These are phyloP conservation scores for Vigna hirtella DNA, from an alignment of 306 rosid genomes.

Conservation along the genomic window DNA sequence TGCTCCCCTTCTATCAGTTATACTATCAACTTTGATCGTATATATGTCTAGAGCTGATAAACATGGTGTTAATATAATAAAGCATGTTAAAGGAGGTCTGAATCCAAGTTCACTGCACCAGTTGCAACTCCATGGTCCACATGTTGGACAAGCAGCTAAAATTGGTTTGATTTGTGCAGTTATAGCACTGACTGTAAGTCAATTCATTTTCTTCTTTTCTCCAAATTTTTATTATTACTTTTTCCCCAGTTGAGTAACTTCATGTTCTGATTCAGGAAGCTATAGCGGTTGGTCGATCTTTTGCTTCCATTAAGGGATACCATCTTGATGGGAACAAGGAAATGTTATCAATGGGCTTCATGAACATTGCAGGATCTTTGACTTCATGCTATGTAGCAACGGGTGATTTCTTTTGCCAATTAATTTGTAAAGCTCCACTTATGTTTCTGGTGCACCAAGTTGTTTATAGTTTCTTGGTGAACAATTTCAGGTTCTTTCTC, in stretches of 20 bases:
- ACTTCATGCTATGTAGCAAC: slow-evolving; percentile 88
- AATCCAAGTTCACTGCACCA: slow-evolving; percentile 73
- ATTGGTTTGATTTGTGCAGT: slow-evolving; percentile 71
- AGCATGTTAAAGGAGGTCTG: slow-evolving; percentile 69
- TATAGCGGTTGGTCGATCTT: slow-evolving; percentile 86
- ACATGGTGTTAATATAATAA: slow-evolving; percentile 76
- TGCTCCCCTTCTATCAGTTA: slow-evolving; percentile 77
- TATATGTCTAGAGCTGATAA: slow-evolving; percentile 71
- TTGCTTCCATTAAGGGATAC: slow-evolving; percentile 81
- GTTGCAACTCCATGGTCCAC: slow-evolving; percentile 63
- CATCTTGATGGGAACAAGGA: slow-evolving; percentile 85
- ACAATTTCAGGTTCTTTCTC: slow-evolving; percentile 73
- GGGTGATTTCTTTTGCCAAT: slow-evolving; percentile 49
- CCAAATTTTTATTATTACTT: neutral
- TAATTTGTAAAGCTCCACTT: neutral
- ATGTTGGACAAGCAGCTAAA: slow-evolving; percentile 76
- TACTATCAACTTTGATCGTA: slow-evolving; percentile 76
- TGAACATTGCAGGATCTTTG: slow-evolving; percentile 90
- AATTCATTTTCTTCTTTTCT: neutral
- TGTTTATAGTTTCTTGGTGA: slow-evolving; percentile 1
- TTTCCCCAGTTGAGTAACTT: neutral
- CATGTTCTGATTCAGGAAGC: slow-evolving; percentile 55
- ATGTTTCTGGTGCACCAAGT: neutral
- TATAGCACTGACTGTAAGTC: slow-evolving; percentile 78
- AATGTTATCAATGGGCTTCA: slow-evolving; percentile 85